Conservation (phyloP, 2,329 filamentous ascomycete species). For the Didymella lethalis region DNA sequence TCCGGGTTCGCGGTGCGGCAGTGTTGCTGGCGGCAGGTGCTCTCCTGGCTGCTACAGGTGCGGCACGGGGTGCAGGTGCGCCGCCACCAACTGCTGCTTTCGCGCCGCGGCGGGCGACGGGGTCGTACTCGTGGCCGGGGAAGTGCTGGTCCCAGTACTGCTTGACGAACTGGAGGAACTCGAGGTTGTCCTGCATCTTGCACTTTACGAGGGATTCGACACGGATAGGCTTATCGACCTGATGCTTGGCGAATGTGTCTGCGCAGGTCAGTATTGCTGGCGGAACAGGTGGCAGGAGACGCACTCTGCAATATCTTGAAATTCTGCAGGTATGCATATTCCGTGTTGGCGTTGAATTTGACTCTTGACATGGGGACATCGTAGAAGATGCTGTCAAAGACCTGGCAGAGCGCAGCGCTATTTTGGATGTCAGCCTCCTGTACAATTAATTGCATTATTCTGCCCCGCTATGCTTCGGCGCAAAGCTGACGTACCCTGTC, state of each 20-base stretch:
- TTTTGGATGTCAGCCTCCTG: constrained; percentile 29
- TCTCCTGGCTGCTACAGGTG: constrained; percentile 59
- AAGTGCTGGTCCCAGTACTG: constrained; percentile 98
- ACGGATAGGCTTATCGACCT: constrained; percentile 87
- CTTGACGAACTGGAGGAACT: constrained; percentile 98
- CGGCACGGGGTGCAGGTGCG: constrained; percentile 59
- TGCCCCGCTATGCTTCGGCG: constrained; percentile 17
- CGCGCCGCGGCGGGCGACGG: constrained; percentile 78
- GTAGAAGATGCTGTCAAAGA: constrained; percentile 97
- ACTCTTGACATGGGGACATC: constrained; percentile 95
- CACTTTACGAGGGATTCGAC: constrained; percentile 92
- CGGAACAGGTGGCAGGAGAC: constrained; percentile 45
- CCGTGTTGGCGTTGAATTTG: constrained; percentile 97
- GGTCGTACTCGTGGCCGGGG: constrained; percentile 96
- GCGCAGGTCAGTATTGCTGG: constrained; percentile 18
- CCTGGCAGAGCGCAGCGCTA: constrained; percentile 93
- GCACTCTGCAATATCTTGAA: constrained; percentile 97
- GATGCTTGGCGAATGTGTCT: constrained; percentile 86
- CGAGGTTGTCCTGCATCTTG: constrained; percentile 99
- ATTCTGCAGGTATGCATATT: constrained; percentile 98
- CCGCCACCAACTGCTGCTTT: constrained; percentile 62
- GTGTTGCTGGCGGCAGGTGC: constrained; percentile 52
- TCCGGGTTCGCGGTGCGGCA: constrained; percentile 52
- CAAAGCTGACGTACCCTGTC: constrained; percentile 75
- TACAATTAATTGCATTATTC: constrained; percentile 2